Percentiles rank a stretch among this genome's conserved stretches.
Evolutionary conservation across 345 rosid species (phyloP).

Genomic region (Salix viminalis): DNA sequence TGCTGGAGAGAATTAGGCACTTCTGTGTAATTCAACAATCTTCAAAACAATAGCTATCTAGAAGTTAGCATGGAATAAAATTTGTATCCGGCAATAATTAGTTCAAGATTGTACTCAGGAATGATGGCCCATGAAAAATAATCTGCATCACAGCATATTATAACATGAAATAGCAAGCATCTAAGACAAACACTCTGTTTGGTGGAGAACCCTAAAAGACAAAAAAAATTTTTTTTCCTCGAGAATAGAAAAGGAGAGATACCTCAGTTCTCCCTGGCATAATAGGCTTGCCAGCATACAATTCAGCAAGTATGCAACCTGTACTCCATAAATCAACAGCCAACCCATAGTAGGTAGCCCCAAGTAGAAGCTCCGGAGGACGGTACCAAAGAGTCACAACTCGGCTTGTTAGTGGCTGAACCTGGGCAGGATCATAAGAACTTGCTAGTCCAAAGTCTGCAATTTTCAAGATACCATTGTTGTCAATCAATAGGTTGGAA

Average conservation of each 20-base stretch:
- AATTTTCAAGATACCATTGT: conserved; percentile 81
- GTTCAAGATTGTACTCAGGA: not conserved
- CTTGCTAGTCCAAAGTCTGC: conserved; percentile 98
- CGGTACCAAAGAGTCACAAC: conserved; percentile 99
- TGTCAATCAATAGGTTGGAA: conserved; percentile 88
- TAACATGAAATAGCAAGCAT: not conserved
- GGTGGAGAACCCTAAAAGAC: not conserved
- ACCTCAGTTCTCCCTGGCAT: conserved; percentile 99
- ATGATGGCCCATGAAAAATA: not conserved
- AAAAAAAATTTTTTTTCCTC: not conserved
- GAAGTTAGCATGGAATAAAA: not conserved
- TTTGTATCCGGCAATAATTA: not conserved
- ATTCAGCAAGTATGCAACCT: conserved; percentile 94
- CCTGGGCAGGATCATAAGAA: conserved; percentile 66
- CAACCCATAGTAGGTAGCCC: conserved; percentile 82
- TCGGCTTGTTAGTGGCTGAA: conserved; percentile 84
- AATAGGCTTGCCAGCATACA: conserved; percentile 97
- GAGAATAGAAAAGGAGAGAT: not conserved
- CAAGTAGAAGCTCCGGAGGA: conserved; percentile 93
- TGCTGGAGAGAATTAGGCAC: not conserved
- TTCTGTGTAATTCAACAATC: not conserved
- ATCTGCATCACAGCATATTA: not conserved
- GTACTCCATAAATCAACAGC: conserved; percentile 97
- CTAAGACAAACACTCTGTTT: not conserved
- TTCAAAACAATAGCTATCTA: not conserved